phyloP scores from a whole-genome alignment of 805 yeast genomes.

The Babjeviella inositovora region DNA sequence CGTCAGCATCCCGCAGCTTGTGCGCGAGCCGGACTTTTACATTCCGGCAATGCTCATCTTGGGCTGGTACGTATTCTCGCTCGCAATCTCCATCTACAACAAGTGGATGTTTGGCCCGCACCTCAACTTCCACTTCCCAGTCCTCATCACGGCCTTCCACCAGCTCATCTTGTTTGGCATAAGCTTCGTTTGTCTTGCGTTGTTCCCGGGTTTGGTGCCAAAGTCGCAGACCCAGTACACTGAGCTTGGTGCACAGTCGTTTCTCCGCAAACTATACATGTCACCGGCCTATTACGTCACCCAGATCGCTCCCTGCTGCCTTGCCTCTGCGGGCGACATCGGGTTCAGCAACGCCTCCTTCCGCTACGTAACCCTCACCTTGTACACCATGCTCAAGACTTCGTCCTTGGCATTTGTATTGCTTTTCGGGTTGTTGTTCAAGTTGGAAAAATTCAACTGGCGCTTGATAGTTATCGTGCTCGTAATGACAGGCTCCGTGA shows the following conservation, averaged over 20 bases:
- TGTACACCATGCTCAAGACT: constrained; percentile 89
- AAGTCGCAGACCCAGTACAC: constrained; percentile 2
- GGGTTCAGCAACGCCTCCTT: constrained; percentile 84
- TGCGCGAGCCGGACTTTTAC: too few species aligned
- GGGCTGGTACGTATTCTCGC: constrained; percentile 62
- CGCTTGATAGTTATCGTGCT: constrained; percentile 53
- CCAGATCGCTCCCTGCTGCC: constrained; percentile 66
- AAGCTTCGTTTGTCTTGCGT: constrained; percentile 26
- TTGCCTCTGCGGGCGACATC: constrained; percentile 86
- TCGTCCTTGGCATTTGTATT: constrained; percentile 80
- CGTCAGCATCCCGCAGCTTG: too few species aligned
- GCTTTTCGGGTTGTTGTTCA: constrained; percentile 71
- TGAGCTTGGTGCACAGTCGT: too few species aligned
- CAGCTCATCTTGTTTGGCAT: constrained; percentile 52
- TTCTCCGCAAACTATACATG: constrained; percentile 7
- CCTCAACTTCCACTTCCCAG: constrained; percentile 68
- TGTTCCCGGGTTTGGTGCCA: constrained; percentile 31
- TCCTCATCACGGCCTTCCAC: constrained; percentile 73
- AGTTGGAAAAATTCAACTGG: constrained; percentile 59
- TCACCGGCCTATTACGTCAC: constrained; percentile 22
- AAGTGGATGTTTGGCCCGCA: constrained; percentile 94
- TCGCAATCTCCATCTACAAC: constrained; percentile 67
- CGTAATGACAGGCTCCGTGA: constrained; percentile 73
- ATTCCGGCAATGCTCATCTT: too few species aligned
- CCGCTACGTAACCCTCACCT: constrained; percentile 60